These are phyloP conservation scores for Peronospora tabacina DNA, from an alignment of 352 stramenopile species.

Conservation along the genomic window DNA sequence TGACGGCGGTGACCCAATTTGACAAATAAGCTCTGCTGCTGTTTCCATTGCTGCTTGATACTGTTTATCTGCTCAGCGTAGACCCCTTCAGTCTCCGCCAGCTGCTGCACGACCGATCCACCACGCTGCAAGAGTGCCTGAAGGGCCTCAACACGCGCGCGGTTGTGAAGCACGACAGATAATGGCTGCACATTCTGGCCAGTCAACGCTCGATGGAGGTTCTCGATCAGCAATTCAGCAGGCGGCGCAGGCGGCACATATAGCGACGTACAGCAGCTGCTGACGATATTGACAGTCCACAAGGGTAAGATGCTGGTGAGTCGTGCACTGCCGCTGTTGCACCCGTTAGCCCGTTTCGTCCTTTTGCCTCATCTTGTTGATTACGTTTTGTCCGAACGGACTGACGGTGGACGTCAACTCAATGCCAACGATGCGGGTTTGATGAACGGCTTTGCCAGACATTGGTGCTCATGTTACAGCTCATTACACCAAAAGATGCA, in stretches of 20 bases:
- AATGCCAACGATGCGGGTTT: slow-evolving; percentile 66
- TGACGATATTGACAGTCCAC: slow-evolving; percentile 35
- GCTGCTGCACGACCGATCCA: slow-evolving; percentile 41
- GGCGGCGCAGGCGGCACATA: slow-evolving; percentile 71
- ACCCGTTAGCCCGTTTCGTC: slow-evolving; percentile 73
- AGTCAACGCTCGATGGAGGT: slow-evolving; percentile 47
- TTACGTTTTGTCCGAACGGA: slow-evolving; percentile 60
- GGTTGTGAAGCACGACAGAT: slow-evolving; percentile 66
- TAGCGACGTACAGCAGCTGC: slow-evolving; percentile 66
- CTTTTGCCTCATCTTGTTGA: slow-evolving; percentile 62
- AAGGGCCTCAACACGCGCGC: slow-evolving; percentile 54
- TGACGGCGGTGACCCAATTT: slow-evolving; percentile 70
- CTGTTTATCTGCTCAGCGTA: slow-evolving; percentile 20
- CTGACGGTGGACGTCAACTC: slow-evolving; percentile 49
- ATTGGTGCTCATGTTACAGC: slow-evolving; percentile 48
- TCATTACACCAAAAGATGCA: slow-evolving; percentile 23
- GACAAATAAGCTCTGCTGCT: slow-evolving; percentile 62
- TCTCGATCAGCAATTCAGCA: slow-evolving; percentile 56
- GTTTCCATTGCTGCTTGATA: slow-evolving; percentile 57
- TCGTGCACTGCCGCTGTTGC: slow-evolving; percentile 63
- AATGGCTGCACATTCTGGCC: slow-evolving; percentile 54
- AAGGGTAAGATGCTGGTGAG: slow-evolving; percentile 78
- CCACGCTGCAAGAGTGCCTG: slow-evolving; percentile 72
- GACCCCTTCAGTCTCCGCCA: slow-evolving; percentile 23
- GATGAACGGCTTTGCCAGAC: slow-evolving; percentile 72